Evolutionary conservation across 176 grass and related monocot species (phyloP).

Genomic region (Lolium rigidum): DNA sequence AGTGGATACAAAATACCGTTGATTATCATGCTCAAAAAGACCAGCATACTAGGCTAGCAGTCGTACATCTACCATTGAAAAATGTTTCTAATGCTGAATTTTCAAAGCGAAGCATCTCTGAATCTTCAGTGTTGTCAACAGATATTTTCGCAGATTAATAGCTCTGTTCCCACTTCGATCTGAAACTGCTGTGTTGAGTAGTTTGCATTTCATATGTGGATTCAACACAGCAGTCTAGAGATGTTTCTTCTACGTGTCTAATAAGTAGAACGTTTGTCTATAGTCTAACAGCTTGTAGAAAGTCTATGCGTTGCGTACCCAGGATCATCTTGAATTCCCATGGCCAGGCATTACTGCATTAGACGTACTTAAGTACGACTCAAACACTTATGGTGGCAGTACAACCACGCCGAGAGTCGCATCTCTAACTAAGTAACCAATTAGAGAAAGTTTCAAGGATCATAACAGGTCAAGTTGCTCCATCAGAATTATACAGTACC

Average conservation of each 20-base stretch:
- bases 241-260: background rate
- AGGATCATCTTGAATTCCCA: background rate
- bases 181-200: background rate
- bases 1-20: conserved; percentile 17
- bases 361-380: background rate
- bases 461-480: conserved; percentile 30
- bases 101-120: conserved; percentile 10
- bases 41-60: background rate
- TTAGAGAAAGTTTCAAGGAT: background rate
- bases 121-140: conserved; percentile 15
- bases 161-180: background rate
- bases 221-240: background rate
- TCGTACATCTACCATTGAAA: conserved; percentile 4
- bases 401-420: background rate
- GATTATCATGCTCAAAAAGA: conserved; percentile 12
- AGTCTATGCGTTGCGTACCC: background rate
- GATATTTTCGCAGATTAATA: background rate
- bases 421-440: too few species aligned
- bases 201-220: background rate
- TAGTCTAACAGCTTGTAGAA: background rate
- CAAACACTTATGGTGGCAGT: background rate
- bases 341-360: background rate
- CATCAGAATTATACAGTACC: background rate
- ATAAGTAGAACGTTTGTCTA: background rate
- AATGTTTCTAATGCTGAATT: background rate